Percentiles rank a stretch among this genome's conserved stretches.
Conservation (phyloP, 140 eudicot genomes). For the Cichorium intybus region DNA sequence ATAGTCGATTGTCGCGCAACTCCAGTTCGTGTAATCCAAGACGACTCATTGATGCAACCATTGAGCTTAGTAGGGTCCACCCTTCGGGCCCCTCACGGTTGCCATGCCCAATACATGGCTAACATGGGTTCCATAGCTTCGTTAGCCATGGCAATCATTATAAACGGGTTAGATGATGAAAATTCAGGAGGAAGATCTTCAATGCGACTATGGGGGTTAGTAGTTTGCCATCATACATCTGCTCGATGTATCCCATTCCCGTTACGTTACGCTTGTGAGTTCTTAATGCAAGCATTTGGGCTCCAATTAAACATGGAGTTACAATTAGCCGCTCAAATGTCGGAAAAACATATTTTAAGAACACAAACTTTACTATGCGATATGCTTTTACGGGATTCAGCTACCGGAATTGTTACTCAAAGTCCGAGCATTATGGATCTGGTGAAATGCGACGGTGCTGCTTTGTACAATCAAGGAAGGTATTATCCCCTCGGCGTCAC, state of each 20-base stretch:
- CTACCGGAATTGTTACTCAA: constrained; percentile 71
- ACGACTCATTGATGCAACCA: constrained; percentile 61
- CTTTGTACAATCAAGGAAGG: constrained; percentile 54
- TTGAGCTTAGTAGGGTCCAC: constrained; percentile 87
- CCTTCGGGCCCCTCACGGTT: constrained; percentile 90
- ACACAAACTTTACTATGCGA: constrained; percentile 88
- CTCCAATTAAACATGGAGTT: constrained; percentile 77
- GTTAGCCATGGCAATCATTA: constrained; percentile 74
- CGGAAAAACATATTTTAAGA: constrained; percentile 65
- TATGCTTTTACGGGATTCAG: constrained; percentile 82
- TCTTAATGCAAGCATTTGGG: constrained; percentile 91
- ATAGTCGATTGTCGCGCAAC: constrained; percentile 73
- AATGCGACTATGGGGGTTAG: constrained; percentile 83
- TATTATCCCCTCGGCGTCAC: constrained; percentile 71
- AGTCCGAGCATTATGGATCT: constrained; percentile 85
- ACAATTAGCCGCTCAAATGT: constrained; percentile 67
- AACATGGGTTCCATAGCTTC: constrained; percentile 92
- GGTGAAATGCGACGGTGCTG: constrained; percentile 92
- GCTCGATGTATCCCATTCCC: constrained; percentile 73
- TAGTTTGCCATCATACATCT: constrained; percentile 90
- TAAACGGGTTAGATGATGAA: constrained; percentile 62
- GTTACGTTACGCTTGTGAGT: constrained; percentile 87
- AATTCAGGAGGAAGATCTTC: constrained; percentile 30
- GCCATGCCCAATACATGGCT: constrained; percentile 87
- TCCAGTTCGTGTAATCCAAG: constrained; percentile 65